Evolutionary conservation across 768 basidiomycete species (phyloP), one percentile per base, ranked within the genome.

Genomic region (Russula emetica): DNA sequence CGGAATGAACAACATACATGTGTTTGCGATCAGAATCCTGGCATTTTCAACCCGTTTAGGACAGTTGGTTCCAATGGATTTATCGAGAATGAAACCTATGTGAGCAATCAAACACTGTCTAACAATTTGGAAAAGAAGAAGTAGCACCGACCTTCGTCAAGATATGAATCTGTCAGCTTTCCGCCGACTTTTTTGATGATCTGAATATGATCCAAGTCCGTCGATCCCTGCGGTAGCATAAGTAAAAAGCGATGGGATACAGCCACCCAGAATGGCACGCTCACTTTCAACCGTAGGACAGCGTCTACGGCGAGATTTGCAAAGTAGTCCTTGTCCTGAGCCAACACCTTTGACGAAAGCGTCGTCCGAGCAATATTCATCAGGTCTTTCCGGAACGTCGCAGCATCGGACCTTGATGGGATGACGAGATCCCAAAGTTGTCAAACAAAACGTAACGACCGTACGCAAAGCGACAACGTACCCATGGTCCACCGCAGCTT

Each of bases 171-270:
- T 0, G 94, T 96, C 70, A 99, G 82, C 79, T 98, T 99, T 56
- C 96, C 96, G 62, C 96, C 96, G n/a, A 92, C 92, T 77, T 98
- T 98, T 83, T 99, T 99, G 80, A 98, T 99, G 74, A 98, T 88
- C 76, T 99, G 96, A 68, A 99, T 98, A 74, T 98, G 94, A 69
- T 99, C 96, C 38, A 99, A 80, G 76, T 98, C 90, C 56, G 92
- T 94, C 42, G 94, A 97, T 42, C 97, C 97, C 90, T 94, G 70
- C 45, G 36, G 50, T 24, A 14, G 22, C 22, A 32, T 47, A 54
- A 61, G 26, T 9, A 18, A 42, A 20, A 49, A 20, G 55, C 1
- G 28, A 40, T 26, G 18, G 9, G 36, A 45, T 10, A 28, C 57
- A 28, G 5, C 13, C 16, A 28, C 45, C 51, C 49, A 42, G 24